phyloP scores from a whole-genome alignment of 2,329 filamentous ascomycete genomes.

The Colletotrichum higginsianum region DNA sequence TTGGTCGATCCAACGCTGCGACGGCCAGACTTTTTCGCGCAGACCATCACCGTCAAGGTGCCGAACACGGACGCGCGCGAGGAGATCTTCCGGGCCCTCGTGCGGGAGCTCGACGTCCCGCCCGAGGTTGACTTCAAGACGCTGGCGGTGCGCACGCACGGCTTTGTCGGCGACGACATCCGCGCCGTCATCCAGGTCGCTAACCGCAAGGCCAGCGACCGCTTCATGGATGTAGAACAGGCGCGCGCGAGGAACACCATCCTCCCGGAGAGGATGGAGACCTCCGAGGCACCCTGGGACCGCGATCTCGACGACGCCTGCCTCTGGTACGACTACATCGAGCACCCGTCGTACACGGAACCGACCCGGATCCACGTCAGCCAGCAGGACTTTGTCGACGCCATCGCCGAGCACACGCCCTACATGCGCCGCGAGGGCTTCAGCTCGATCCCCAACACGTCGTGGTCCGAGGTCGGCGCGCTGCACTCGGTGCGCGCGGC shows the following conservation, averaged over 20 bases:
- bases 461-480: slow-evolving; percentile 93
- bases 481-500: slow-evolving; percentile 84
- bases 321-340: slow-evolving; percentile 40
- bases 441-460: slow-evolving; percentile 92
- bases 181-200: slow-evolving; percentile 71
- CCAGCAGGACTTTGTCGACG: slow-evolving; percentile 79
- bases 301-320: slow-evolving; percentile 16
- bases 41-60: slow-evolving; percentile 89
- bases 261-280: slow-evolving; percentile 18
- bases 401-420: slow-evolving; percentile 74
- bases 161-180: slow-evolving; percentile 93
- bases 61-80: slow-evolving; percentile 85
- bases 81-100: slow-evolving; percentile 83
- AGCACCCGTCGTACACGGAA: slow-evolving; percentile 43
- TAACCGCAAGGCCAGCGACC: slow-evolving; percentile 55
- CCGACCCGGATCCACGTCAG: slow-evolving; percentile 49
- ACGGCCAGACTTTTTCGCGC: slow-evolving; percentile 83
- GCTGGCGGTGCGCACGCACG: slow-evolving; percentile 88
- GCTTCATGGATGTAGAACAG: slow-evolving; percentile 50
- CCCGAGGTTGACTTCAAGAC: slow-evolving; percentile 80
- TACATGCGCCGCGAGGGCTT: slow-evolving; percentile 92
- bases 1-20: slow-evolving; percentile 85
- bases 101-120: slow-evolving; percentile 74
- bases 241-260: slow-evolving; percentile 40
- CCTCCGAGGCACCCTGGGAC: slow-evolving; percentile 9